Percentiles rank a stretch among this genome's conserved stretches.
These are phyloP conservation scores for Aureobasidium zeae DNA, from an alignment of 2,329 filamentous ascomycete species.

Conservation along the genomic window DNA sequence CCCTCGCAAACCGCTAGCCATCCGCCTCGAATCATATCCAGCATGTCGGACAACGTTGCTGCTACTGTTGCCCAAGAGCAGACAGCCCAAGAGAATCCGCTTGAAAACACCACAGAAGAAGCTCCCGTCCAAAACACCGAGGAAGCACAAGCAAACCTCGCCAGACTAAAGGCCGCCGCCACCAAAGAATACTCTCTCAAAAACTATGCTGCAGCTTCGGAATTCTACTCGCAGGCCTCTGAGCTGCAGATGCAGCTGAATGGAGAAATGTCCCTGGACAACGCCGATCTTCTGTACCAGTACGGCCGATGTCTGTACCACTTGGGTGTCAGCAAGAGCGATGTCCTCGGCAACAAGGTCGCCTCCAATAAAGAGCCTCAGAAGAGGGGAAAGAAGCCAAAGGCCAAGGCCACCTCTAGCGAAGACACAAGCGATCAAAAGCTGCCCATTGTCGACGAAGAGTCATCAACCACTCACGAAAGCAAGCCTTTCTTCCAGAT, in stretches of 20 bases:
- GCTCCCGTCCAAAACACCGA: constrained; percentile 7
- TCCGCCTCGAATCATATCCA: no score
- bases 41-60: no score
- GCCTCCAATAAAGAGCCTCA: constrained; percentile 48
- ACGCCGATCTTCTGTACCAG: constrained; percentile 86
- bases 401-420: constrained; percentile 24
- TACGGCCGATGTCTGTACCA: constrained; percentile 93
- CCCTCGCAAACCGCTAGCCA: neutral
- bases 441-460: constrained; percentile 27
- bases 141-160: constrained; percentile 13
- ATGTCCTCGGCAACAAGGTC: constrained; percentile 80
- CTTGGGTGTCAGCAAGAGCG: constrained; percentile 86
- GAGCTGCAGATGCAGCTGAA: constrained; percentile 86
- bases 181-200: constrained; percentile 80
- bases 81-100: constrained; percentile 6
- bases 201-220: constrained; percentile 75
- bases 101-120: constrained; percentile 2
- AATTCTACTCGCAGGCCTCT: constrained; percentile 79
- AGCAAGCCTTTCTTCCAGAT: constrained; percentile 86
- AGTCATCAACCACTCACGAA: constrained; percentile 36
- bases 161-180: constrained; percentile 67
- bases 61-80: neutral
- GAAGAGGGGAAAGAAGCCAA: constrained; percentile 36
- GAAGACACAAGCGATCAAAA: constrained; percentile 23
- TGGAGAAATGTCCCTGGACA: constrained; percentile 81